phyloP scores from a whole-genome alignment of 257 asterid species.

The Echium plantagineum region DNA sequence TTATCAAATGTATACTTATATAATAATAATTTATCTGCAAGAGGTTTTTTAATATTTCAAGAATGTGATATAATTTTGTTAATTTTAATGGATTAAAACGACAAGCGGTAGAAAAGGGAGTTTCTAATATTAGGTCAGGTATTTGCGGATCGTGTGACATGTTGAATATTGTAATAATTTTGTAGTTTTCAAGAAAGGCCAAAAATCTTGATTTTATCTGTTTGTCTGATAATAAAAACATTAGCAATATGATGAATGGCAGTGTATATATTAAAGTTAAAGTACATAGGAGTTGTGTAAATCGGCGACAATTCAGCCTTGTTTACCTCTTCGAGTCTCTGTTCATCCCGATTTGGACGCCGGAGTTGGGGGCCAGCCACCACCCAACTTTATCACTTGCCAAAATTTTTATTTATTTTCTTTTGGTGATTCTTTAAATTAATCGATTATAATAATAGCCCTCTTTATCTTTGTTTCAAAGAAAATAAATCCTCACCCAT shows the following conservation, averaged over 20 bases:
- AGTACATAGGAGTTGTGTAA: slow-evolving; percentile 31
- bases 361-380: slow-evolving; percentile 30
- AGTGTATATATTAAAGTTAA: neutral
- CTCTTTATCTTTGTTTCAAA: no score
- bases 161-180: slow-evolving; percentile 1
- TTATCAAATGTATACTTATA: no score
- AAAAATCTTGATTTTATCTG: slow-evolving; percentile 34
- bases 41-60: no score
- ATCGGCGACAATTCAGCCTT: slow-evolving; percentile 80
- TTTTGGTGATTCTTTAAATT: slow-evolving; percentile 12
- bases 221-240: slow-evolving; percentile 18
- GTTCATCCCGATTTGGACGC: slow-evolving; percentile 42
- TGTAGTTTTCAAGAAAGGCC: slow-evolving; percentile 13
- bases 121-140: slow-evolving; percentile 1
- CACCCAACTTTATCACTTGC: slow-evolving; percentile 5
- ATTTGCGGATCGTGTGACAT: slow-evolving; percentile 1
- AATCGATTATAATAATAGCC: slow-evolving; percentile 16
- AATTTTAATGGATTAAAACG: no score
- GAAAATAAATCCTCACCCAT: no score
- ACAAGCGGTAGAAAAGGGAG: no score
- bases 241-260: neutral
- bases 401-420: neutral
- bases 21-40: no score
- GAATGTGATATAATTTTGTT: no score
- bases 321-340: slow-evolving; percentile 68